Base-by-base conservation (phyloP, 352 stramenopile species). In the Albugo laibachii region DNA sequence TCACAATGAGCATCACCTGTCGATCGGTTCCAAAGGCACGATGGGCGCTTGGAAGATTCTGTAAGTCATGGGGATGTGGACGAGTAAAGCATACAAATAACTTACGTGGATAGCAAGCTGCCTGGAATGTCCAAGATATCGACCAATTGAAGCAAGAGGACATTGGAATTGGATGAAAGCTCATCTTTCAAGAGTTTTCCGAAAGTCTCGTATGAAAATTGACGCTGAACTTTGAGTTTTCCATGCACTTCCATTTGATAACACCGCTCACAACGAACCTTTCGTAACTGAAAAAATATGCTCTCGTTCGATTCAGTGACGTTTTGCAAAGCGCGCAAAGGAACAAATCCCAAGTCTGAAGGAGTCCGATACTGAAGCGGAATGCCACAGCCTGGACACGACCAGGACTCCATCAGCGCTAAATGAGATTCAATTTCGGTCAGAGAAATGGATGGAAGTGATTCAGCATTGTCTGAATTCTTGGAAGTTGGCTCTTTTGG, bases 51-150 rank as follows among this genome's bases (percentile, higher is more conserved):
- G 21, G 6, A 18, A 48, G 15, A 49, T 3, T 10, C 8, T 31
- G 24, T 31, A 31, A 31, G 24, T 3, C 24, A 31, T n/a, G n/a
- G n/a, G n/a, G 24, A 31, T 31, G 8, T 31, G 24, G 3, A 31
- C 3, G 8, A 18, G 11, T 20, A 54, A 11, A 49, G 43, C 16
- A 36, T 13, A 27, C 37, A 43, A 19, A 13, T 20, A 52, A 34
- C 48, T 18, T 58, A 47, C 49, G 93, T 91, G 20, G 76, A 79
- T 47, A 95, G 56, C 53, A 95, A 45, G 58, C 73, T 92, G 18
- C 81, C 83, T 0, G 77, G 70, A 50, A 95, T 93, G 58, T 95
- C 84, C 13, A 95, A 80, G 36, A 95, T 87, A 57, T 95, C 84
- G 31, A 94, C 75, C 8, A 95, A 55, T 56, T 94, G 85, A 45